Percentiles rank a stretch among this genome's conserved stretches.
Conservation (phyloP, 2,329 filamentous ascomycete species). For the Scedosporium boydii region DNA sequence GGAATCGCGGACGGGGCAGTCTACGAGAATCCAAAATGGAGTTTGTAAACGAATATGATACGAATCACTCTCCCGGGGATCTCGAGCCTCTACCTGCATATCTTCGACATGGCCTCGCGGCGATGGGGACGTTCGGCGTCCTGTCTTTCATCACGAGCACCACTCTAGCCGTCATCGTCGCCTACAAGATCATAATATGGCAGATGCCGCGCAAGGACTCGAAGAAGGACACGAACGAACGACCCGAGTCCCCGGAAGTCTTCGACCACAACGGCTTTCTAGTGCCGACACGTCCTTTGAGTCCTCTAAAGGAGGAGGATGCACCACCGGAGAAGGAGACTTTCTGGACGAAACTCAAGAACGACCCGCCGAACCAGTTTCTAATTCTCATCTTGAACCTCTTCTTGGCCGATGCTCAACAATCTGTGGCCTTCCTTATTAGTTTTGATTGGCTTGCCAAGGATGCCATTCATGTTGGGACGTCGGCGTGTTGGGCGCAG, state of each 20-base stretch:
- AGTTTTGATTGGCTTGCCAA: constrained; percentile 48
- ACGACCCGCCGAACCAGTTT: constrained; percentile 51
- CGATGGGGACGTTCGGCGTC: constrained; percentile 25
- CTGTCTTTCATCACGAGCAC: constrained; percentile 25
- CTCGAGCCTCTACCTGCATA: constrained; percentile 24
- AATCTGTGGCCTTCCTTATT: constrained; percentile 53
- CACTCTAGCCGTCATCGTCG: constrained; percentile 23
- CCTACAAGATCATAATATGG: constrained; percentile 25
- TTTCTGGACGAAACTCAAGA: constrained; percentile 15
- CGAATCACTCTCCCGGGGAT: constrained; percentile 17
- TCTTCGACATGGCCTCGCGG: constrained; percentile 24
- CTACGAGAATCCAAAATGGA: background rate
- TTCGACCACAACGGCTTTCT: constrained; percentile 23
- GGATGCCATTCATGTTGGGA: constrained; percentile 44
- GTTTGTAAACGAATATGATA: constrained; percentile 13
- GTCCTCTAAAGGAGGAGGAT: background rate
- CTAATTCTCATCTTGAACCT: constrained; percentile 62
- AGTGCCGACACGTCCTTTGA: constrained; percentile 3
- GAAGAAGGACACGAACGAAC: constrained; percentile 7
- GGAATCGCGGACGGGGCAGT: background rate
- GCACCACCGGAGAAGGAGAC: constrained; percentile 7
- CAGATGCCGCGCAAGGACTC: constrained; percentile 14
- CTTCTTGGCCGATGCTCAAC: constrained; percentile 57
- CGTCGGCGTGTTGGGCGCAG: constrained; percentile 49
- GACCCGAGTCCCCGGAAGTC: constrained; percentile 22